phyloP scores from a whole-genome alignment of 2,329 filamentous ascomycete genomes.

The Alternaria sp. region DNA sequence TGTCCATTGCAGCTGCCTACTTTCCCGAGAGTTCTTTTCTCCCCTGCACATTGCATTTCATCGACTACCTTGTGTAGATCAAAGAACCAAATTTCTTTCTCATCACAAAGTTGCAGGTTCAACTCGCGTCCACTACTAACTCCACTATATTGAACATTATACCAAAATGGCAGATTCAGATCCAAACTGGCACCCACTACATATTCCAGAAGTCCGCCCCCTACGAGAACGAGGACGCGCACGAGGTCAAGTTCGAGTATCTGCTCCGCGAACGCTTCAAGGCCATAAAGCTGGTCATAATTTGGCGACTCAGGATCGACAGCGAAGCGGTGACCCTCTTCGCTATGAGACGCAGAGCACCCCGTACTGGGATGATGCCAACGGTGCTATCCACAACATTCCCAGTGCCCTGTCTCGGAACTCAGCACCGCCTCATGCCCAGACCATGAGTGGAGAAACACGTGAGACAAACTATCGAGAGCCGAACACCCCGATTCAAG shows the following conservation, averaged over 20 bases:
- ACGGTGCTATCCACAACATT: conserved; percentile 2
- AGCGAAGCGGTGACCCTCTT: background rate
- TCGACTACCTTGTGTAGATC: background rate
- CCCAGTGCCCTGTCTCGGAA: background rate
- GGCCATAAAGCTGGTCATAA: background rate
- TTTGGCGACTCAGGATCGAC: background rate
- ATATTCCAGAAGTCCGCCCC: too few relatives aligned
- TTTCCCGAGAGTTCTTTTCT: background rate
- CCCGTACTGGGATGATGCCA: conserved; percentile 9
- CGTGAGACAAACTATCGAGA: background rate
- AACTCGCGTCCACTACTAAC: background rate
- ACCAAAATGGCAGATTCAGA: background rate
- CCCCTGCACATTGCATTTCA: background rate
- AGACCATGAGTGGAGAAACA: background rate
- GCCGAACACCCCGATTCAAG: fast-evolving
- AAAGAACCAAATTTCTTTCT: background rate
- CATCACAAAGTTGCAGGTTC: background rate
- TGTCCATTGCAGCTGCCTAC: background rate
- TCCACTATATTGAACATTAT: background rate
- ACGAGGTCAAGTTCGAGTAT: too few relatives aligned
- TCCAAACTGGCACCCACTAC: background rate
- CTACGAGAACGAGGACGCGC: background rate
- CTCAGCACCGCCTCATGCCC: background rate
- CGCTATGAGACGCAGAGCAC: background rate
- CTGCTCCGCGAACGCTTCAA: background rate